phyloP scores from a whole-genome alignment of 345 rosid species.

The Syzygium grande region DNA sequence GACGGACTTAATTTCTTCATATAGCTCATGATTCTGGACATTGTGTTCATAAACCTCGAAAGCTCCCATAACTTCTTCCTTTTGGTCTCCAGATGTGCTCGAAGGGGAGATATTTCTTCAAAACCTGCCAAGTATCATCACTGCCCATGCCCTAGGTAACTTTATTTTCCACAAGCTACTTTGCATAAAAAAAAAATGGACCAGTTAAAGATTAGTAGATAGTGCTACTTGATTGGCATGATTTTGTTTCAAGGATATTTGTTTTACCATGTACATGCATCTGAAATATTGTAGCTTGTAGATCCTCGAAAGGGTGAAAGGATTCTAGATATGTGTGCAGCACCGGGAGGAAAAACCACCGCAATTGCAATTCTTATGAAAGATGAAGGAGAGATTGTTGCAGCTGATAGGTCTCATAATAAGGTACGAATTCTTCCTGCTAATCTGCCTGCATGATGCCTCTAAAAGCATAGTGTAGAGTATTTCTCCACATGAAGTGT shows the following conservation, averaged over 20 bases:
- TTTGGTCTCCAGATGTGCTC: slow-evolving; percentile 61
- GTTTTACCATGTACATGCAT: background rate
- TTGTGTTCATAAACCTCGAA: background rate
- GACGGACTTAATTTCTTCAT: background rate
- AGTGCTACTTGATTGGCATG: background rate
- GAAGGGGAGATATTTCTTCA: slow-evolving; percentile 97
- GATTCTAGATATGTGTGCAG: slow-evolving; percentile 96
- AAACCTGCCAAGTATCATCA: slow-evolving; percentile 83
- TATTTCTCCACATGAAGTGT: background rate
- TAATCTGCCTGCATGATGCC: background rate
- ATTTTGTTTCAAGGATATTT: background rate
- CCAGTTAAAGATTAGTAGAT: background rate
- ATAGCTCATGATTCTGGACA: background rate
- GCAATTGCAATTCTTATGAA: slow-evolving; percentile 87
- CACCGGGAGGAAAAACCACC: slow-evolving; percentile 98
- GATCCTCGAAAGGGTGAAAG: slow-evolving; percentile 97
- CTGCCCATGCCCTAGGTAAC: slow-evolving; percentile 88
- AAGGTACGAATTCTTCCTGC: slow-evolving; percentile 40
- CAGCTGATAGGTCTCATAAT: slow-evolving; percentile 94
- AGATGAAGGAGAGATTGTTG: slow-evolving; percentile 88
- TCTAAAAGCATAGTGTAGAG: background rate
- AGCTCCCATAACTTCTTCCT: background rate
- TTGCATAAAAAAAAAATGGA: background rate
- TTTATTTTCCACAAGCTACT: background rate
- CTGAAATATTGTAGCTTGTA: slow-evolving; percentile 25